phyloP scores from a whole-genome alignment of 768 basidiomycete genomes.

The Rickenella mellea region DNA sequence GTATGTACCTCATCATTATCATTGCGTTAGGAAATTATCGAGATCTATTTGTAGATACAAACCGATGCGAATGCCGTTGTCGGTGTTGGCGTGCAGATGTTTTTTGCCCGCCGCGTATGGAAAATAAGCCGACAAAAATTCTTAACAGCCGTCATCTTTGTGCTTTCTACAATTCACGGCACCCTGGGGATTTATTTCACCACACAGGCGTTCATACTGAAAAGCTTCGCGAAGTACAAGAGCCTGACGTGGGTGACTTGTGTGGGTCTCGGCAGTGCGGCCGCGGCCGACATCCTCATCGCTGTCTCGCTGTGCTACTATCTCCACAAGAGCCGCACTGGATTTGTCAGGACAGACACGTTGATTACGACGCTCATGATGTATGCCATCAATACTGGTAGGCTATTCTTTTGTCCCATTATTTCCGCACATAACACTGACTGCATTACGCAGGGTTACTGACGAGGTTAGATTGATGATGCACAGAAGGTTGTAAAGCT shows the following conservation, averaged over 20 bases:
- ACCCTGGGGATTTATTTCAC: too few species aligned
- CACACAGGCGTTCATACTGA: slow-evolving; percentile 27
- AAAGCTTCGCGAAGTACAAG: slow-evolving; percentile 24
- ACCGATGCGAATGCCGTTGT: too few species aligned
- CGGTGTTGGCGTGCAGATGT: too few species aligned
- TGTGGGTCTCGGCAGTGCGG: slow-evolving; percentile 1
- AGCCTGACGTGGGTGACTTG: slow-evolving; percentile 16
- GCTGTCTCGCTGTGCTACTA: background rate
- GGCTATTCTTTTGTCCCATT: slow-evolving; percentile 14
- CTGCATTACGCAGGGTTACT: too few species aligned
- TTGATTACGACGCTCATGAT: slow-evolving; percentile 26
- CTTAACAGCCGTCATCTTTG: slow-evolving; percentile 33
- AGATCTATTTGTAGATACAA: too few species aligned
- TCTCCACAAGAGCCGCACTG: background rate
- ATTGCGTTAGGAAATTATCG: too few species aligned
- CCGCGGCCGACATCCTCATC: slow-evolving; percentile 3
- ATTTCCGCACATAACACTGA: too few species aligned
- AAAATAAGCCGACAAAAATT: slow-evolving; percentile 33
- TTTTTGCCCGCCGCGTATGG: slow-evolving; percentile 45
- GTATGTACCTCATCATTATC: too few species aligned
- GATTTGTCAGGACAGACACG: slow-evolving; percentile 36
- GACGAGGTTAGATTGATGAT: slow-evolving; percentile 22
- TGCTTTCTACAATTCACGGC: too few species aligned
- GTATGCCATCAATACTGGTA: slow-evolving; percentile 17
- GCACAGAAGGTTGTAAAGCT: background rate